Percentiles rank a stretch among this genome's conserved stretches.
Conservation (phyloP, 768 basidiomycete species). For the Calocybe indica region DNA sequence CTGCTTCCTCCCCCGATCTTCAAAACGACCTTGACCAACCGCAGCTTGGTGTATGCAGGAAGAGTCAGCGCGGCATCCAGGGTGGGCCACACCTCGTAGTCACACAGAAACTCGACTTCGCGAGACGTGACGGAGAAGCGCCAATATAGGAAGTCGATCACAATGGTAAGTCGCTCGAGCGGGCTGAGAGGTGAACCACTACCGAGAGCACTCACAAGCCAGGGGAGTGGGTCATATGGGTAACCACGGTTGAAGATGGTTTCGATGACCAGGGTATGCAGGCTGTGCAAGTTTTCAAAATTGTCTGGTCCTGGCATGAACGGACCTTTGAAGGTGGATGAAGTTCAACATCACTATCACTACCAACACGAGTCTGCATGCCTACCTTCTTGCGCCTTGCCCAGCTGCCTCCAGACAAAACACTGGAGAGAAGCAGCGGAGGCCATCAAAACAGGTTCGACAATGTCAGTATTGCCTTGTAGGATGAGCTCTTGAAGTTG, state of each 20-base stretch:
- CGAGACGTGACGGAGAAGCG: constrained; percentile 10
- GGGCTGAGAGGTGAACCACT: background rate
- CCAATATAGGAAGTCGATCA: constrained; percentile 9
- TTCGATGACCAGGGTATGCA: background rate
- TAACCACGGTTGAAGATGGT: constrained; percentile 5
- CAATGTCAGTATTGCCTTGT: background rate
- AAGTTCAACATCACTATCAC: background rate
- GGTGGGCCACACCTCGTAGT: constrained; percentile 7
- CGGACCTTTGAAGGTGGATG: background rate
- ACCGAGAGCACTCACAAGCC: constrained; percentile 1
- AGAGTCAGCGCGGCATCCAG: constrained; percentile 5
- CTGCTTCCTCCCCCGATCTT: constrained; percentile 1
- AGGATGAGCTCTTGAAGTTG: constrained; percentile 1
- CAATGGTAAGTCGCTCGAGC: constrained; percentile 2
- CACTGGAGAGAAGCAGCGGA: background rate
- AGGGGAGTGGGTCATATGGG: constrained; percentile 5
- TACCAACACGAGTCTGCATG: too few species aligned
- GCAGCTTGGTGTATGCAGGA: background rate
- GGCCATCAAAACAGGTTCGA: background rate
- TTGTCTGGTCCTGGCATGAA: background rate
- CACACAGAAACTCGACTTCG: constrained; percentile 4
- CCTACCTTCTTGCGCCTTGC: constrained; percentile 2
- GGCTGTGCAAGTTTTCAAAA: background rate
- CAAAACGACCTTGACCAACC: background rate
- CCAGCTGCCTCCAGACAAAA: constrained; percentile 1